A percentile compares a stretch with the other conserved stretches of the same genome.
Conservation (phyloP, 352 stramenopile species). For the Phytophthora kernoviae region DNA sequence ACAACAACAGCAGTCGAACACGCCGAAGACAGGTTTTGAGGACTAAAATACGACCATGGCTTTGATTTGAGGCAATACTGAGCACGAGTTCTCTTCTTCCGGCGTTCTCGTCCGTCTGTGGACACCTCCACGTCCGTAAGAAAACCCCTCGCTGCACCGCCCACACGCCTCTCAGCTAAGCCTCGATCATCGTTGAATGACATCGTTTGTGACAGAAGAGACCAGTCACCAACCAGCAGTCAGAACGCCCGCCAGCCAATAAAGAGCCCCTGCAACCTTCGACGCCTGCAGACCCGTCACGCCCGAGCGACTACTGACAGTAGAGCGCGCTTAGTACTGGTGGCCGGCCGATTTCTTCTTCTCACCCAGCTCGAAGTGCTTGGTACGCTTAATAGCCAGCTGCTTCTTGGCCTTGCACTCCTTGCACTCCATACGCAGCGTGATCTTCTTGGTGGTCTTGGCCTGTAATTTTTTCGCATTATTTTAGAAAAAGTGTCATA, state of each 20-base stretch:
- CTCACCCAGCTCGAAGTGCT: constrained; percentile 99
- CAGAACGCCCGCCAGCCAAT: constrained; percentile 5
- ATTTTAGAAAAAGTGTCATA: too few relatives aligned
- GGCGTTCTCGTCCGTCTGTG: constrained; percentile 1
- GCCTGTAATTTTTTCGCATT: too few relatives aligned
- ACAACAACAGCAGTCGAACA: neutral
- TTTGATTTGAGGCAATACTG: constrained; percentile 49
- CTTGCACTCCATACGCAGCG: constrained; percentile 99
- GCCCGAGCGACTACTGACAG: constrained; percentile 8
- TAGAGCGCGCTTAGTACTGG: constrained; percentile 90
- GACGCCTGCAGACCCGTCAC: constrained; percentile 17
- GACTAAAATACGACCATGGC: constrained; percentile 65
- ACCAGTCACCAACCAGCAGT: constrained; percentile 13
- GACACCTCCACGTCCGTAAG: constrained; percentile 6
- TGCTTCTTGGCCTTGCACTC: constrained; percentile 99
- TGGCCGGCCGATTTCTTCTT: constrained; percentile 99
- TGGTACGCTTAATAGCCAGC: constrained; percentile 98
- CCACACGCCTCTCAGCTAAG: constrained; percentile 15
- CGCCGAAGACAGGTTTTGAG: constrained; percentile 19
- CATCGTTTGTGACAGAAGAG: constrained; percentile 20
- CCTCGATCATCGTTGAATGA: constrained; percentile 25
- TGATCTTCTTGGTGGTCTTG: constrained; percentile 98
- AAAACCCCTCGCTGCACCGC: constrained; percentile 15
- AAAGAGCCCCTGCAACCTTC: constrained; percentile 4
- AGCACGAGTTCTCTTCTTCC: constrained; percentile 14